phyloP scores from a whole-genome alignment of 768 basidiomycete species.

The Suillus subalutaceus region DNA sequence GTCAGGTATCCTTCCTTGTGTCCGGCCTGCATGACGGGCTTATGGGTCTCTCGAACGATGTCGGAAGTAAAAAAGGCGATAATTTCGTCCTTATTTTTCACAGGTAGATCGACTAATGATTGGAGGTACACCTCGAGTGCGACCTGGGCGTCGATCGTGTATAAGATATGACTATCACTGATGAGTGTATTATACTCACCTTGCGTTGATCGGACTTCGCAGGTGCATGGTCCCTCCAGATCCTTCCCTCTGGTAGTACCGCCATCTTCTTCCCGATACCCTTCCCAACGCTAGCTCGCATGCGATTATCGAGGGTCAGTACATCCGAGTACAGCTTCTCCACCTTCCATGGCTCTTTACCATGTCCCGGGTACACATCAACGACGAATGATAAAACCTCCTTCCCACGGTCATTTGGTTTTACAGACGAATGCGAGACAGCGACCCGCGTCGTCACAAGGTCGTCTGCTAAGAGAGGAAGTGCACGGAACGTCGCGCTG shows the following conservation, averaged over 20 bases:
- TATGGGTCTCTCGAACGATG: constrained; percentile 73
- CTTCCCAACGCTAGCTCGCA: constrained; percentile 61
- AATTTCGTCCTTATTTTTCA: constrained; percentile 87
- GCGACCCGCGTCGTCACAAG: constrained; percentile 70
- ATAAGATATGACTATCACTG: constrained; percentile 18
- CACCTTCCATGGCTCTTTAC: constrained; percentile 78
- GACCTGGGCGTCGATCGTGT: constrained; percentile 41
- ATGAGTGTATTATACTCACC: constrained; percentile 46
- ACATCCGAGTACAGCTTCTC: constrained; percentile 96
- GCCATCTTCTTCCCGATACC: constrained; percentile 78
- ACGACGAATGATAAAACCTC: constrained; percentile 92
- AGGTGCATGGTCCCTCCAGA: constrained; percentile 97
- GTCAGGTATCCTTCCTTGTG: constrained; percentile 96
- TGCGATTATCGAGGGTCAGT: constrained; percentile 78
- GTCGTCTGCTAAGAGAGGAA: constrained; percentile 70
- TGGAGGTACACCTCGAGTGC: constrained; percentile 87
- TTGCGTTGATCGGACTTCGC: constrained; percentile 96
- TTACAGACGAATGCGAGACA: constrained; percentile 83
- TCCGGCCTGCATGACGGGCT: constrained; percentile 76
- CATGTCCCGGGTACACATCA: constrained; percentile 67
- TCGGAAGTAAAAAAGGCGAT: constrained; percentile 93
- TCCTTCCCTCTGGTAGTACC: constrained; percentile 83
- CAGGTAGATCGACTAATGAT: constrained; percentile 75
- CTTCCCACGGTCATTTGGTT: constrained; percentile 87
- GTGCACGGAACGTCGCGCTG: constrained; percentile 63